These are phyloP conservation scores for Mychonastes homosphaera DNA, from an alignment of 139 green algal species.

Conservation along the genomic window DNA sequence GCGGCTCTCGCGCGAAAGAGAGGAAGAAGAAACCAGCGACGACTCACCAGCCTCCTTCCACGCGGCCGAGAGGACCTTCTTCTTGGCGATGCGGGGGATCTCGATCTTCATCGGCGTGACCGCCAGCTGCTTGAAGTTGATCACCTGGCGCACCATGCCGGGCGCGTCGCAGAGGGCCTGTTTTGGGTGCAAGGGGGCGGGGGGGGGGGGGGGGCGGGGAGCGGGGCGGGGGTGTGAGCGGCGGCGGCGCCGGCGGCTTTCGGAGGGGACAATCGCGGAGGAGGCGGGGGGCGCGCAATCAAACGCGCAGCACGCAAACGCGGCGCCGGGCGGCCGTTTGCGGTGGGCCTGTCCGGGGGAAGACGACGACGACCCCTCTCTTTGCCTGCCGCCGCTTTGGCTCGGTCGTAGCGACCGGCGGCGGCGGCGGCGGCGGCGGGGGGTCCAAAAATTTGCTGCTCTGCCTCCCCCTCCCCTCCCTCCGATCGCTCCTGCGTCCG, in stretches of 20 bases:
- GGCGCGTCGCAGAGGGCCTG: slow-evolving; percentile 90
- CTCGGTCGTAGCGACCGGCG: no score
- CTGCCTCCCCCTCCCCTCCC: no score
- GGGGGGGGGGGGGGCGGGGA: background rate
- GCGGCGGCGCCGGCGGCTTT: background rate
- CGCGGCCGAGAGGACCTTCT: slow-evolving; percentile 73
- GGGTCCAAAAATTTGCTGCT: no score
- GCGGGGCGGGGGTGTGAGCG: background rate
- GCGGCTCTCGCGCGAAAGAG: no score
- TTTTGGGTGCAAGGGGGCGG: background rate
- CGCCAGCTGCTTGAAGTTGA: slow-evolving; percentile 87
- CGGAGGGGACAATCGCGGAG: background rate
- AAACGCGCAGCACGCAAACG: no score
- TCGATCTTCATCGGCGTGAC: slow-evolving; percentile 92
- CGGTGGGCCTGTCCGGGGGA: no score
- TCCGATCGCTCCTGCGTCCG: no score
- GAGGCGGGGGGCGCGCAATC: no score
- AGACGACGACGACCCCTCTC: no score
- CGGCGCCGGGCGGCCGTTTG: no score
- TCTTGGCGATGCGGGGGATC: slow-evolving; percentile 74
- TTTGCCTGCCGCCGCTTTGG: no score
- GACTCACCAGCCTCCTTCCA: slow-evolving; percentile 54
- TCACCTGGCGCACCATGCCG: slow-evolving; percentile 43
- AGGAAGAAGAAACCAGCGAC: slow-evolving; percentile 11
- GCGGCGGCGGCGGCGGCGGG: no score